These are phyloP conservation scores for Penicillium antarcticum DNA, from an alignment of 495 filamentous ascomycete genomes.

Conservation along the genomic window DNA sequence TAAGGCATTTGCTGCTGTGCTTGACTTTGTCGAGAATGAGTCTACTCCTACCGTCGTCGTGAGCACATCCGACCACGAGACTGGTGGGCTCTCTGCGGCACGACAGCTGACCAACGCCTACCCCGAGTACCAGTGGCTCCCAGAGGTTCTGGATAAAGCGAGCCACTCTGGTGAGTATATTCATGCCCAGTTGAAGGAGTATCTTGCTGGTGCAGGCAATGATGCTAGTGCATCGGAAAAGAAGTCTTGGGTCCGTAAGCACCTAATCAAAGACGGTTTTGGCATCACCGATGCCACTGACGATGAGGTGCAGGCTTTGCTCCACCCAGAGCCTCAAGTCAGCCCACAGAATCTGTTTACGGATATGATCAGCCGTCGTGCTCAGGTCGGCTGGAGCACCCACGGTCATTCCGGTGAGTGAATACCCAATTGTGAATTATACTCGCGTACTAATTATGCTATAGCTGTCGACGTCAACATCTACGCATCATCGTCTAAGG, in stretches of 20 bases:
- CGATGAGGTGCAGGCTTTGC: constrained; percentile 63
- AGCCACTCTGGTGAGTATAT: constrained; percentile 74
- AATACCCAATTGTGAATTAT: background rate
- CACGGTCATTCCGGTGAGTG: constrained; percentile 73
- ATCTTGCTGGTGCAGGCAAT: constrained; percentile 39
- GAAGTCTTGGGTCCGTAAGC: constrained; percentile 53
- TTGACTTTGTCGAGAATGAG: constrained; percentile 79
- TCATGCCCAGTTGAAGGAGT: constrained; percentile 51
- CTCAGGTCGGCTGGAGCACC: constrained; percentile 88
- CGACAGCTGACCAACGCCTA: constrained; percentile 66
- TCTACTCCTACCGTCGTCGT: constrained; percentile 76
- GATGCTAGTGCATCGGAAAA: constrained; percentile 20
- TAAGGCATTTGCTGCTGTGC: constrained; percentile 72
- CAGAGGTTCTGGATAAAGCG: constrained; percentile 74
- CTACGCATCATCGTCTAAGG: constrained; percentile 60
- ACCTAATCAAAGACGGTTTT: constrained; percentile 61
- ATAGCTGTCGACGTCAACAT: constrained; percentile 83
- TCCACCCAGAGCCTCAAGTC: constrained; percentile 45
- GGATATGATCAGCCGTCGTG: constrained; percentile 78
- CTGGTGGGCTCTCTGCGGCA: constrained; percentile 79
- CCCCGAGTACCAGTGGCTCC: constrained; percentile 84
- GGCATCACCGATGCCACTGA: constrained; percentile 73
- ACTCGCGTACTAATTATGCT: constrained; percentile 13
- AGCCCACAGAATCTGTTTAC: constrained; percentile 62
- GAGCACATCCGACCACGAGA: constrained; percentile 91